Conservation (phyloP, 495 filamentous ascomycete species). For the Lentithecium fluviatile region DNA sequence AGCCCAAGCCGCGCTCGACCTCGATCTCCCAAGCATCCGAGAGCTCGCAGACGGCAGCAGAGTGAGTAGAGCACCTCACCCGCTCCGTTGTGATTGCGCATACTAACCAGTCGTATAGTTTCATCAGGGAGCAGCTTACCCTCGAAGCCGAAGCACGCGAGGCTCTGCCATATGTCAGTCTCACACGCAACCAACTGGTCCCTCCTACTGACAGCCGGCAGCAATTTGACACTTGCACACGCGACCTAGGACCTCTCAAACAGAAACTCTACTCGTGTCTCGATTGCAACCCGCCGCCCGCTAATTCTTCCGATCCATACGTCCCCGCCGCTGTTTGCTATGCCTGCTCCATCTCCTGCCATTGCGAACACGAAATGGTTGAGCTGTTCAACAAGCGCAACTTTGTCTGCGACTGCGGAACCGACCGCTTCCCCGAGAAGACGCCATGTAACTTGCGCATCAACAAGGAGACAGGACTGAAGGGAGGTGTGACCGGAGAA, state of each 20-base stretch:
- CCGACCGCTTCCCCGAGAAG: conserved; percentile 67
- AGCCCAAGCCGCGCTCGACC: conserved; percentile 35
- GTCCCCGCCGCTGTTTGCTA: conserved; percentile 87
- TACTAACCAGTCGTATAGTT: conserved; percentile 50
- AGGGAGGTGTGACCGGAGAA: conserved; percentile 74
- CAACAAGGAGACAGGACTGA: conserved; percentile 67
- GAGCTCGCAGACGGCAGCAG: conserved; percentile 79
- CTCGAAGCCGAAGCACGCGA: conserved; percentile 95
- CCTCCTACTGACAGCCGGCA: conserved; percentile 39
- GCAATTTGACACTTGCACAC: conserved; percentile 91
- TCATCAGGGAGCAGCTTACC: conserved; percentile 82
- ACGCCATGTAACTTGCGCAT: conserved; percentile 75
- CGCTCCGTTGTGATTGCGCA: background rate
- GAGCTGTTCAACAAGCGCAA: conserved; percentile 95
- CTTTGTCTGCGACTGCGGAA: conserved; percentile 97
- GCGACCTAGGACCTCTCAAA: conserved; percentile 78
- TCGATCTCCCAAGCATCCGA: conserved; percentile 61
- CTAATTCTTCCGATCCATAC: conserved; percentile 59
- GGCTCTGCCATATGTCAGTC: conserved; percentile 79
- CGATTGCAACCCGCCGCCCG: conserved; percentile 83
- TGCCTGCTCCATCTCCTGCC: conserved; percentile 92
- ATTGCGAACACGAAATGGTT: conserved; percentile 90
- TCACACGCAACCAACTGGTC: background rate
- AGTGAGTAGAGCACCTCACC: conserved; percentile 53
- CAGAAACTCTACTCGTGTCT: conserved; percentile 87